Evolutionary conservation across 139 green algal species (phyloP).

Genomic region (Choricystis sp.): DNA sequence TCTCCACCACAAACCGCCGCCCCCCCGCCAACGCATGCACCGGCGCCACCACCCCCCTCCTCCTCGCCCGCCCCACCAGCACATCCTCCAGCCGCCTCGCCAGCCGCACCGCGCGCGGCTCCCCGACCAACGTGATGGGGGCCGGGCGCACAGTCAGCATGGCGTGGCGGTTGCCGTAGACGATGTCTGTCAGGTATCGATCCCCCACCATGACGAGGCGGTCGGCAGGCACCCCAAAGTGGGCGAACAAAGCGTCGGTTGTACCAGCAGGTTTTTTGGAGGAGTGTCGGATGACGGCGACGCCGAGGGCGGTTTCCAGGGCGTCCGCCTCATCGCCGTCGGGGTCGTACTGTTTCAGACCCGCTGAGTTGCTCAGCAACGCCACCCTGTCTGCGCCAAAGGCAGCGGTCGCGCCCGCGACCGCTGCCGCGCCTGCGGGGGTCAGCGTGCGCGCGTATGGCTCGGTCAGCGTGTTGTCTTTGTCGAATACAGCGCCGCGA

Average conservation of each 20-base stretch:
- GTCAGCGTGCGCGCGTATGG: slow-evolving; percentile 49
- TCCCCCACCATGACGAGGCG: slow-evolving; percentile 72
- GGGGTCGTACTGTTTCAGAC: slow-evolving; percentile 77
- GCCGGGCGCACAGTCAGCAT: slow-evolving; percentile 66
- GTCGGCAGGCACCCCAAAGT: slow-evolving; percentile 31
- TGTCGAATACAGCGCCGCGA: slow-evolving; percentile 73
- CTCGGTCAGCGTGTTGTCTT: slow-evolving; percentile 88
- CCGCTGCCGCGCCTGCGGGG: slow-evolving; percentile 10
- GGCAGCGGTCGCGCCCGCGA: slow-evolving; percentile 28
- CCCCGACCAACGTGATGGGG: slow-evolving; percentile 44
- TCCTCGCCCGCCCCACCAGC: slow-evolving; percentile 28
- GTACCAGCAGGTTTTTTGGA: slow-evolving; percentile 76
- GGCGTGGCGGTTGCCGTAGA: slow-evolving; percentile 72
- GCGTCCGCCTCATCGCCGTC: slow-evolving; percentile 56
- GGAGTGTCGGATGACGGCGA: slow-evolving; percentile 60
- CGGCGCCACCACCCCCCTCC: slow-evolving; percentile 24
- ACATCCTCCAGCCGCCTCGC: slow-evolving; percentile 36
- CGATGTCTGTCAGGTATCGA: slow-evolving; percentile 76
- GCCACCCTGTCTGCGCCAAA: slow-evolving; percentile 46
- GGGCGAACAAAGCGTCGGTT: slow-evolving; percentile 34
- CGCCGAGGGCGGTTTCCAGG: slow-evolving; percentile 54
- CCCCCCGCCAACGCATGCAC: slow-evolving; percentile 14
- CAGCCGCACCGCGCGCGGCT: slow-evolving; percentile 41
- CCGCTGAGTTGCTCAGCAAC: slow-evolving; percentile 85
- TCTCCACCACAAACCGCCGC: background rate